Conservation (phyloP, 352 stramenopile genomes). For the Phytophthora rubi region DNA sequence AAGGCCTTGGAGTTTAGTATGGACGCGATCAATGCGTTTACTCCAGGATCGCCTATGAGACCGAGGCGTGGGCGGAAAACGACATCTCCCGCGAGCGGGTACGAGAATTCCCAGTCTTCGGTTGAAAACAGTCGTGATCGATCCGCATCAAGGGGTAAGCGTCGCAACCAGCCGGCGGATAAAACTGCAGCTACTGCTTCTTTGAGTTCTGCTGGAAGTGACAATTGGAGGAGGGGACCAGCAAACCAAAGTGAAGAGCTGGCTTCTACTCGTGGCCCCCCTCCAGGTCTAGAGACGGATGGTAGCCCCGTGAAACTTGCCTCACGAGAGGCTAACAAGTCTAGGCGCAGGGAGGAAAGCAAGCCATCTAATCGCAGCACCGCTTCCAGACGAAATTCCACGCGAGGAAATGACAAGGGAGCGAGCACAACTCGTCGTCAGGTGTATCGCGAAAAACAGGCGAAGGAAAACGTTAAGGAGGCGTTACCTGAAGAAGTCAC, state of each 20-base stretch:
- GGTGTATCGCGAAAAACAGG: constrained; percentile 69
- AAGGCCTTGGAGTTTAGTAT: constrained; percentile 34
- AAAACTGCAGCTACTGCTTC: constrained; percentile 7
- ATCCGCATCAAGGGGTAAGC: constrained; percentile 25
- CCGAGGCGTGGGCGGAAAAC: constrained; percentile 25
- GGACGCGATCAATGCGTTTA: constrained; percentile 26
- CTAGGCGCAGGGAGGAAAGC: constrained; percentile 28
- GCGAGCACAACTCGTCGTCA: constrained; percentile 41
- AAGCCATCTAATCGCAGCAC: constrained; percentile 34
- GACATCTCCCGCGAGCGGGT: constrained; percentile 2
- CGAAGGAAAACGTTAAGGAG: constrained; percentile 31
- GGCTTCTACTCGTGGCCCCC: neutral
- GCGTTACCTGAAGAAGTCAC: neutral
- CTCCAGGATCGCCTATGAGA: constrained; percentile 19
- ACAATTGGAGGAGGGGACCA: constrained; percentile 9
- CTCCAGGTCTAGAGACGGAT: constrained; percentile 21
- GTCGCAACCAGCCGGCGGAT: constrained; percentile 21
- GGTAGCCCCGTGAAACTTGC: constrained; percentile 22
- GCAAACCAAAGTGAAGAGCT: constrained; percentile 25
- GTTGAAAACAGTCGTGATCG: constrained; percentile 23
- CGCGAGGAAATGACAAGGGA: constrained; percentile 34
- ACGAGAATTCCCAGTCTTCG: constrained; percentile 10
- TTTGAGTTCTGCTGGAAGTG: constrained; percentile 17
- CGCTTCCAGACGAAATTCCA: constrained; percentile 29
- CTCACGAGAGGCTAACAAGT: constrained; percentile 13